Evolutionary conservation across 2,329 filamentous ascomycete species (phyloP), one percentile per base, ranked within the genome.

Genomic region (Talaromyces albobiverticillius): DNA sequence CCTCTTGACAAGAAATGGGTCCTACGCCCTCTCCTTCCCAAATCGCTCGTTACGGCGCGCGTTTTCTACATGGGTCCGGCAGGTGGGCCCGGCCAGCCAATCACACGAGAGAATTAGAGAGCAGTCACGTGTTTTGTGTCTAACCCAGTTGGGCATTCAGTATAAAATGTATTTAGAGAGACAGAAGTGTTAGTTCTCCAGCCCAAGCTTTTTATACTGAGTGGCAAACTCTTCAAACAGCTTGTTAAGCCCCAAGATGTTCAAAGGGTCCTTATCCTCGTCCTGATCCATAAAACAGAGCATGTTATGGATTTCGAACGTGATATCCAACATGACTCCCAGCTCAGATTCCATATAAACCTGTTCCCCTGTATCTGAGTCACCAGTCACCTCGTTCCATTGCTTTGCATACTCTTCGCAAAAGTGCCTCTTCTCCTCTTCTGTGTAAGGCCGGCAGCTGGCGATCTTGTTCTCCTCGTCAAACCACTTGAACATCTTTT

Each of bases 401-500:
- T 60, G 41, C n/a, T n/a, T 34, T 13, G 58, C 57, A 56, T 62
- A 62, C 22, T 59, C 61, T 6, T 60, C 53, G 18, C 61, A 61
- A 41, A 62, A 62, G 16, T 62, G 60, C 34, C 38, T 58, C 46
- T 59, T 62, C 41, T 62, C 60, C 16, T 62, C 50, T 25, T 58
- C 61, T 0, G 56, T 55, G 20, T 62, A 62, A 26, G 51, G 55
- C 23, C 57, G 53, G 50, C 60, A 62, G 8, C 38, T 41, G 6
- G 58, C 60, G 23, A 62, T 59, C 41, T 55, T 57, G 48, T 11
- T 58, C 22, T 62, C 60, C 23, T 59, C 54, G 20, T 61, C 57
- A 46, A 62, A 61, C 61, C 61, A 62, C 31, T 61, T 55, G 56
- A 62, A 62, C 60, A 62, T 59, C 51, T 62, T 62, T 38, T 62